These are phyloP conservation scores for Borovskyia barvae DNA, from an alignment of 208 protist species.

Conservation along the genomic window DNA sequence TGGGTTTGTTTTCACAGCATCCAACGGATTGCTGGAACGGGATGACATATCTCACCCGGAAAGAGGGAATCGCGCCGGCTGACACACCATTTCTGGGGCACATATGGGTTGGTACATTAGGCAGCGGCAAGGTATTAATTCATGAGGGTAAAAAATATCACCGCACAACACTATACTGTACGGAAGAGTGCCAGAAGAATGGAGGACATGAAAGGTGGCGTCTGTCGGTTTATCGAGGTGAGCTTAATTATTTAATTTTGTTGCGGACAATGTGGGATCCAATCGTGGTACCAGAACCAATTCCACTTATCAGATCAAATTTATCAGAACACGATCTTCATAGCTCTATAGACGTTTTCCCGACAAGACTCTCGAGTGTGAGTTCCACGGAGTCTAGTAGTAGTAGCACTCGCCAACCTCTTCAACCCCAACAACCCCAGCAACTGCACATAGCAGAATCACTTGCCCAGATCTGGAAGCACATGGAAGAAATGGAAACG, in stretches of 20 bases:
- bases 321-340: slow-evolving; percentile 39
- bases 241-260: slow-evolving; percentile 40
- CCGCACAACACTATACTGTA: slow-evolving; percentile 67
- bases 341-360: slow-evolving; percentile 43
- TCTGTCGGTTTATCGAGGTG: slow-evolving; percentile 53
- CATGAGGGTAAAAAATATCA: slow-evolving; percentile 49
- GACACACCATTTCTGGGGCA: slow-evolving; percentile 67
- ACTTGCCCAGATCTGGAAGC: slow-evolving; percentile 22
- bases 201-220: slow-evolving; percentile 63
- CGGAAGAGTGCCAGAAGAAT: slow-evolving; percentile 56
- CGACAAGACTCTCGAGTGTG: slow-evolving; percentile 42
- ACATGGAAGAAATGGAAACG: slow-evolving; percentile 33
- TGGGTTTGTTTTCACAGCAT: slow-evolving; percentile 64
- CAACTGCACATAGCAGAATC: slow-evolving; percentile 1
- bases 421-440: slow-evolving; percentile 30
- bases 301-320: slow-evolving; percentile 40
- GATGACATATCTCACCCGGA: slow-evolving; percentile 61
- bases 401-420: slow-evolving; percentile 17
- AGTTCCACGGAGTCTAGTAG: slow-evolving; percentile 16
- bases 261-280: slow-evolving; percentile 72
- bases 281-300: slow-evolving; percentile 62
- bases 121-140: slow-evolving; percentile 52
- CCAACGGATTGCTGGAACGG: slow-evolving; percentile 66
- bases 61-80: slow-evolving; percentile 34
- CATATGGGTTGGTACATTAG: slow-evolving; percentile 52